Percentiles rank a stretch among this genome's conserved stretches.
These are phyloP conservation scores for Didymella glomerata DNA, from an alignment of 2,329 filamentous ascomycete genomes.

Conservation along the genomic window DNA sequence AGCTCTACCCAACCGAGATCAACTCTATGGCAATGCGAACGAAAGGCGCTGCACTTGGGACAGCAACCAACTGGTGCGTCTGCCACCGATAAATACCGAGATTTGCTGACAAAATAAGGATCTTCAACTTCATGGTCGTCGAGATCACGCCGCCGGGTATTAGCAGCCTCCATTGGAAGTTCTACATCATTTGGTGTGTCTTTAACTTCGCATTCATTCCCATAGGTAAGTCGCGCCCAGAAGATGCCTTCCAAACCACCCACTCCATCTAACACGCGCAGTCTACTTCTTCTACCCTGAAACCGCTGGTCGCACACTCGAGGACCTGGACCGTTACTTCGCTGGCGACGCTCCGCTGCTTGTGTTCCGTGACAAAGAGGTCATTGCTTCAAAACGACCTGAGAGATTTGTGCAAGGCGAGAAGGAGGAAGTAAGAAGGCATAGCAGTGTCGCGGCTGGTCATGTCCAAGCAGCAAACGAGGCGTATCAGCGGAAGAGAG, in stretches of 20 bases:
- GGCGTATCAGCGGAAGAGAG: conserved; percentile 5
- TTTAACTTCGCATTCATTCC: conserved; percentile 60
- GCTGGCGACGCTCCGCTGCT: conserved; percentile 46
- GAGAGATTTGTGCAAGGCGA: conserved; percentile 57
- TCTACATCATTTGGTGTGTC: conserved; percentile 58
- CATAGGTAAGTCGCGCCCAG: conserved; percentile 24
- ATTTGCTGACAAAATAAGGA: conserved; percentile 4
- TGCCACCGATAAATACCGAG: too few relatives aligned
- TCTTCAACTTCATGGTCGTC: conserved; percentile 31
- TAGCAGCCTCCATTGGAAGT: conserved; percentile 51
- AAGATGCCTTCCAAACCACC: neutral
- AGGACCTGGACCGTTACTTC: conserved; percentile 46
- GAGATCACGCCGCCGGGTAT: conserved; percentile 57
- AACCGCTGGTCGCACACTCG: conserved; percentile 41
- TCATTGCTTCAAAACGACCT: conserved; percentile 56
- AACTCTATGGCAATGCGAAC: conserved; percentile 60
- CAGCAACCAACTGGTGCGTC: conserved; percentile 59
- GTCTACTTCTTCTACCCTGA: conserved; percentile 45
- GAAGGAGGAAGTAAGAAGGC: conserved; percentile 37
- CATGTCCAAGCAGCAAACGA: conserved; percentile 28
- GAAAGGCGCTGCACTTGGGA: conserved; percentile 59
- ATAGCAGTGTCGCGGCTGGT: conserved; percentile 33
- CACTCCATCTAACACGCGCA: conserved; percentile 10
- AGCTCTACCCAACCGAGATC: conserved; percentile 59
- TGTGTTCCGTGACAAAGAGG: conserved; percentile 59